Evolutionary conservation across 192 early-diverging fungal genomes (phyloP).

Genomic region (Lobosporangium transversale): DNA sequence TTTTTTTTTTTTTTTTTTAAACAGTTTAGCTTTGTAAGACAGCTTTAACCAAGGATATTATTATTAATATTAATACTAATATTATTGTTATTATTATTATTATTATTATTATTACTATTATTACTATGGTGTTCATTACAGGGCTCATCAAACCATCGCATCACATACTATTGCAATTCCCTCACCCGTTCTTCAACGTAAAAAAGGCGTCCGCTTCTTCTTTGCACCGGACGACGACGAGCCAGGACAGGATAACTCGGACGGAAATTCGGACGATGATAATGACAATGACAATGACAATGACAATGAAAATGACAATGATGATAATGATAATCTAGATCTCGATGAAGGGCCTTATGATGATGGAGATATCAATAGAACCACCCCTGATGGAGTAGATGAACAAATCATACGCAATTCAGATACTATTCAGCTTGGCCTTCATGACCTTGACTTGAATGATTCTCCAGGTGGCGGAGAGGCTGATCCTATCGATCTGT

Average conservation of each 20-base stretch:
- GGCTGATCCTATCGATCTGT: conserved; percentile 29
- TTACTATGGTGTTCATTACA: no score
- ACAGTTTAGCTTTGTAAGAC: not conserved
- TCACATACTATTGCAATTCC: conserved; percentile 2
- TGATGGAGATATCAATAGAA: conserved; percentile 9
- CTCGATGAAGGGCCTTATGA: conserved; percentile 23
- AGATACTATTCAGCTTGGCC: conserved; percentile 9
- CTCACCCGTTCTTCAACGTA: not conserved
- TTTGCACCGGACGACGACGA: conserved; percentile 16
- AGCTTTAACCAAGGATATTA: no score
- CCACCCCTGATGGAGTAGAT: conserved; percentile 12
- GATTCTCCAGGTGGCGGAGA: conserved; percentile 10
- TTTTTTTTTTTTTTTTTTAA: not conserved
- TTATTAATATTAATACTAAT: no score
- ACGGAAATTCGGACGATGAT: conserved; percentile 14
- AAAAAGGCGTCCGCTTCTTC: conserved; percentile 37
- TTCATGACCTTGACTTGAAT: conserved; percentile 19
- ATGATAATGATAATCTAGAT: not conserved
- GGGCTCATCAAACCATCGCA: not conserved
- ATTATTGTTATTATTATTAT: no score
- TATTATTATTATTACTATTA: no score
- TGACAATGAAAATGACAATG: not conserved
- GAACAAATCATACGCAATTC: conserved; percentile 14
- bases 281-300: conserved; percentile 4
- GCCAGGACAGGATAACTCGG: conserved; percentile 2